These are phyloP conservation scores for Cucurbitaria berberidis DNA, from an alignment of 2,329 filamentous ascomycete species.

Conservation along the genomic window DNA sequence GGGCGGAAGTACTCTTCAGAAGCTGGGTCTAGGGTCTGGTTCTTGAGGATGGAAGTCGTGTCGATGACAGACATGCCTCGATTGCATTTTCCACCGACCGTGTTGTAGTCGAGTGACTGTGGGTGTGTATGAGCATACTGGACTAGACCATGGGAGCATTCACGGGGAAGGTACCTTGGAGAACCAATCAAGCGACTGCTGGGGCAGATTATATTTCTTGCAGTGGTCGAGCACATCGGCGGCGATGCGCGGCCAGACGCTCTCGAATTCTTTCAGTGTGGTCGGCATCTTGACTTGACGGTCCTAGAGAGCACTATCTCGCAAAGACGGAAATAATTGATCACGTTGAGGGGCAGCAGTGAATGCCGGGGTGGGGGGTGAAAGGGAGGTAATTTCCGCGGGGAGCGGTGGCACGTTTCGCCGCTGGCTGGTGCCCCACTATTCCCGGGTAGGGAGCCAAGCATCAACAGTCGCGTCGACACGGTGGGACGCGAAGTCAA, in stretches of 20 bases:
- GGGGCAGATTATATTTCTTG: constrained; percentile 80
- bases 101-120: constrained; percentile 83
- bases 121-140: constrained; percentile 20
- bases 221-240: constrained; percentile 81
- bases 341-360: constrained; percentile 13
- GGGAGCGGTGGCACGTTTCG: constrained; percentile 20
- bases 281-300: constrained; percentile 63
- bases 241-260: constrained; percentile 84
- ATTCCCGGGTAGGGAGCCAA: constrained; percentile 19
- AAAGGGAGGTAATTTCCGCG: constrained; percentile 25
- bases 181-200: constrained; percentile 84
- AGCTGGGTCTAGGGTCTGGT: constrained; percentile 72
- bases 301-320: background rate
- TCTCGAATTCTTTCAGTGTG: constrained; percentile 85
- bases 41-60: constrained; percentile 80
- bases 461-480: constrained; percentile 26
- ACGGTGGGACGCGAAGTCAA: constrained; percentile 7
- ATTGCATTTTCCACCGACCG: constrained; percentile 96
- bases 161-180: constrained; percentile 65
- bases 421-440: constrained; percentile 28
- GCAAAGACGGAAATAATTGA: constrained; percentile 3
- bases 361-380: constrained; percentile 17
- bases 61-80: constrained; percentile 98
- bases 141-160: constrained; percentile 5
- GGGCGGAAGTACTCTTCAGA: constrained; percentile 79